Evolutionary conservation across 768 basidiomycete genomes (phyloP), one percentile per base, ranked within the genome.

Genomic region (Naganishia randhawae): DNA sequence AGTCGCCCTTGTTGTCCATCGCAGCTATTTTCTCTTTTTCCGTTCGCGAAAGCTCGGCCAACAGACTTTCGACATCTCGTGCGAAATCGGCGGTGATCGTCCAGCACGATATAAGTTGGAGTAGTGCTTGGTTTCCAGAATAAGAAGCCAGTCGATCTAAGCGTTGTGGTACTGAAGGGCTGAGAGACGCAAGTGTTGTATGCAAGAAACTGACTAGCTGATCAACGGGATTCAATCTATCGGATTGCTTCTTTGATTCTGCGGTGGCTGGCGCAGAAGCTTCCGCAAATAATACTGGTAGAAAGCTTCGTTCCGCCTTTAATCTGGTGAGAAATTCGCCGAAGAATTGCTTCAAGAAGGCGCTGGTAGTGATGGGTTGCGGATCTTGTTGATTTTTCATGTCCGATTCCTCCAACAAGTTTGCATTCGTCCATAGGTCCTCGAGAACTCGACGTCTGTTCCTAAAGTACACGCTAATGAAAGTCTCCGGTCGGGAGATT

Each of bases 31-130:
- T 61, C 22, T 61, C 57, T 39, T 29, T 61, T 41, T 61, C 57
- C 10, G 57, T 22, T n/a, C 37, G 57, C 17, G 17, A 61, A 25
- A 61, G 57, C 37, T 61, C 57, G 39, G 22, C 57, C 11, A 95
- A 84, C 33, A 92, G 83, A 71, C 87, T 87, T 63, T 90, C 87
- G 0, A 88, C 85, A 3, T 83, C 83, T 13, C 85, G 81, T 0
- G 89, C 91, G 75, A 97, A 92, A 37, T 91, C 89, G 75, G 93
- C 91, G 0, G 93, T 91, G 0, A 85, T 84, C 52, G 86, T 85
- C 77, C 89, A 89, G 0, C 85, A 81, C 13, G 83, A 76, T 51
- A 97, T 90, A 39, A 96, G 82, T 63, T 90, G 86, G 9, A 84
- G 82, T 7, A 97, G 83, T 14, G 86, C 85, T 7, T 81, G 71